Percentiles rank a stretch among this genome's conserved stretches.
phyloP scores from a whole-genome alignment of 441 rosid species.

The Croton laevigatus region DNA sequence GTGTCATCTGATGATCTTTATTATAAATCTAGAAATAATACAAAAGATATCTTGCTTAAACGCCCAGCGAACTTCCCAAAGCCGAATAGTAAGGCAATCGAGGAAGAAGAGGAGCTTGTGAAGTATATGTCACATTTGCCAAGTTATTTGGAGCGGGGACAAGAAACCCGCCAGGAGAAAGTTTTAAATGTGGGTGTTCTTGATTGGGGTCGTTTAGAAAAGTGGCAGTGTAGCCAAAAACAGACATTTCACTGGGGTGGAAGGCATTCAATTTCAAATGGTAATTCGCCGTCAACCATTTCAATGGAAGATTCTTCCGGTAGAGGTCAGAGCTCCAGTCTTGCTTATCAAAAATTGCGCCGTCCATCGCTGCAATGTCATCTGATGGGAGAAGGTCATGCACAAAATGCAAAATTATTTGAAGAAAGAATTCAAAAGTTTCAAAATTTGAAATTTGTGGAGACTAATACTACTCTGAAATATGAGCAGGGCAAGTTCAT shows the following conservation, averaged over 20 bases:
- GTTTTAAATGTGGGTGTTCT: slow-evolving; percentile 86
- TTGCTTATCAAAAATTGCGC: slow-evolving; percentile 37
- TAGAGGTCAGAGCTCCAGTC: slow-evolving; percentile 47
- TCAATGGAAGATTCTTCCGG: slow-evolving; percentile 58
- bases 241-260: slow-evolving; percentile 38
- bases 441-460: slow-evolving; percentile 27
- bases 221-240: slow-evolving; percentile 65
- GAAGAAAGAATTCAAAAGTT: slow-evolving; percentile 34
- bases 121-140: slow-evolving; percentile 92
- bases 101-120: slow-evolving; percentile 75
- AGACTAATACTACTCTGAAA: slow-evolving; percentile 20
- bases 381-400: slow-evolving; percentile 33
- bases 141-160: slow-evolving; percentile 72
- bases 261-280: slow-evolving; percentile 53
- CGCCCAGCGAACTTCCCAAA: slow-evolving; percentile 29
- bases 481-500: slow-evolving; percentile 28
- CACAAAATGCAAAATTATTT: slow-evolving; percentile 28
- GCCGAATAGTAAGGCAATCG: slow-evolving; percentile 26
- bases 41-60: slow-evolving; percentile 36
- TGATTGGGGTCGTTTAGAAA: slow-evolving; percentile 83
- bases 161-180: slow-evolving; percentile 50
- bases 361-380: slow-evolving; percentile 50
- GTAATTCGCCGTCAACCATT: slow-evolving; percentile 45
- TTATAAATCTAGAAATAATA: slow-evolving; percentile 40
- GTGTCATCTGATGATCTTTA: slow-evolving; percentile 49